Conservation (phyloP, 768 basidiomycete species). For the Lactarius hatsudake region DNA sequence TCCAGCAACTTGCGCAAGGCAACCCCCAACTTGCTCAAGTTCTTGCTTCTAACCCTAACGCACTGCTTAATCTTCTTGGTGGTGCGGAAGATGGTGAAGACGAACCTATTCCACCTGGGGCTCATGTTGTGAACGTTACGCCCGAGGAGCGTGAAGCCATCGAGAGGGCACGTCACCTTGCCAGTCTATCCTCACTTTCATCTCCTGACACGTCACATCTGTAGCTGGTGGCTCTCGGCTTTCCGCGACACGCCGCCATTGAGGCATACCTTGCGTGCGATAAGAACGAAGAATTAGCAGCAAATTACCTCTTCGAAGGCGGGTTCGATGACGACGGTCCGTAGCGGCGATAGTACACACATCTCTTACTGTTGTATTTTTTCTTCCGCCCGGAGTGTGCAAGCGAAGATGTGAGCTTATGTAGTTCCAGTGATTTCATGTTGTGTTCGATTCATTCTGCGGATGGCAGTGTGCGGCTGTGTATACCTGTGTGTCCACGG, state of each 20-base stretch:
- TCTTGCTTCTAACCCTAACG: conserved; percentile 70
- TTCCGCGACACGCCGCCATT: conserved; percentile 73
- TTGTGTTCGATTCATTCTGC: neutral
- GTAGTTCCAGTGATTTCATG: conserved; percentile 11
- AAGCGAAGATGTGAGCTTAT: conserved; percentile 9
- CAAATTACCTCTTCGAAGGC: conserved; percentile 86
- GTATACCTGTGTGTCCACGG: neutral
- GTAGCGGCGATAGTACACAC: too few relatives aligned
- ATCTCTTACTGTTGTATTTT: conserved; percentile 21
- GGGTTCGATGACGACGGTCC: conserved; percentile 53
- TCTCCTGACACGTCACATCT: conserved; percentile 1
- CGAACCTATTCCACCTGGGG: conserved; percentile 41
- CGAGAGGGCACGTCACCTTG: conserved; percentile 61
- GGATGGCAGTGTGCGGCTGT: neutral
- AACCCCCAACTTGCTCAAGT: conserved; percentile 76
- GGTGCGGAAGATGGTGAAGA: conserved; percentile 42
- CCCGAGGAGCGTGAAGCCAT: conserved; percentile 88
- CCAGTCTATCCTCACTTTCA: neutral
- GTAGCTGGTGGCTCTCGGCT: conserved; percentile 85
- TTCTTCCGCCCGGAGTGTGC: conserved; percentile 4
- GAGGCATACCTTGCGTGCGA: conserved; percentile 95
- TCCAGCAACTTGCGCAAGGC: conserved; percentile 73
- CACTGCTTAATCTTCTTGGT: conserved; percentile 60
- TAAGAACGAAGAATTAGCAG: conserved; percentile 95
- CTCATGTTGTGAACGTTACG: conserved; percentile 73